These are phyloP conservation scores for Laguncularia racemosa DNA, from an alignment of 345 rosid genomes.

Conservation along the genomic window DNA sequence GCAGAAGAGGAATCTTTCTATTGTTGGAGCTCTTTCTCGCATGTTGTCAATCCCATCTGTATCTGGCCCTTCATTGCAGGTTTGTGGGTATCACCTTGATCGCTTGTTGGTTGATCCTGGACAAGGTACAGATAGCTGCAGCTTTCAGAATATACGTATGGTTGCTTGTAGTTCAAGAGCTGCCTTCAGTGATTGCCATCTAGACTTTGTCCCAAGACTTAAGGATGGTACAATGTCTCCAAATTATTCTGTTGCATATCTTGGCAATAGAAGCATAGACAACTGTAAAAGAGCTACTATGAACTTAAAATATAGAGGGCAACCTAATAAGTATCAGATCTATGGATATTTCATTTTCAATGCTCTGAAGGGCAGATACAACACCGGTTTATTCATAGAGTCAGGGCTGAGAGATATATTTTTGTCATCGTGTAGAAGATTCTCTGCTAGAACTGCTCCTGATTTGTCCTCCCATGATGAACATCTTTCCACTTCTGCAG, in stretches of 20 bases:
- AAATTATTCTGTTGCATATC: constrained; percentile 17
- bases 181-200: constrained; percentile 23
- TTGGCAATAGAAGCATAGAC: constrained; percentile 19
- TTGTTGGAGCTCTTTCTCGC: constrained; percentile 71
- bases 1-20: constrained; percentile 64
- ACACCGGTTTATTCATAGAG: constrained; percentile 20
- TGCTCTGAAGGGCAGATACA: constrained; percentile 45
- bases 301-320: constrained; percentile 47
- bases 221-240: constrained; percentile 12
- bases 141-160: constrained; percentile 35
- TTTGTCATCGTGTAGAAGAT: constrained; percentile 31
- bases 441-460: constrained; percentile 59
- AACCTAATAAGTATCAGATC: constrained; percentile 26
- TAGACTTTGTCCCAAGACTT: constrained; percentile 31
- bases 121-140: constrained; percentile 21
- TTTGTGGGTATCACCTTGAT: constrained; percentile 80
- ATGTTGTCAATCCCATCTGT: constrained; percentile 83
- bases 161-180: constrained; percentile 41
- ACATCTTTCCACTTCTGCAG: constrained; percentile 32
- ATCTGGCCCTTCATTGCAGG: constrained; percentile 83
- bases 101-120: constrained; percentile 35
- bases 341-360: constrained; percentile 44
- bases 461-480: constrained; percentile 55
- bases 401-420: constrained; percentile 48
- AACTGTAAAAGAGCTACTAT: constrained; percentile 47